A percentile compares a stretch with the other conserved stretches of the same genome.
These are phyloP conservation scores for Aspergillus sclerotialis DNA, from an alignment of 2,329 filamentous ascomycete genomes.

Conservation along the genomic window DNA sequence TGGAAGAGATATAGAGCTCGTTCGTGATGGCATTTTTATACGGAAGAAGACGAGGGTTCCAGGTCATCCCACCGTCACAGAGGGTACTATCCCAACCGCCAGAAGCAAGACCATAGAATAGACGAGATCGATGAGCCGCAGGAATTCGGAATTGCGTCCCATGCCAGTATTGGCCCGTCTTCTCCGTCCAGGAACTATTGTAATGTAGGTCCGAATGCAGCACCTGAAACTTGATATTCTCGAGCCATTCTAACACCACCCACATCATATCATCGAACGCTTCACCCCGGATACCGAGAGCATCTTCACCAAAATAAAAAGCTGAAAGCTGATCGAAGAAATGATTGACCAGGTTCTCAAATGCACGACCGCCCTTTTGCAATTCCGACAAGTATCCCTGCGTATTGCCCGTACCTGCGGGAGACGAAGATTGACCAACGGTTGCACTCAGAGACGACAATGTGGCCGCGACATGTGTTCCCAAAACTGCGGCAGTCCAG, in stretches of 20 bases:
- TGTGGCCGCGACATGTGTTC: slow-evolving; percentile 69
- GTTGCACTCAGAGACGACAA: slow-evolving; percentile 59
- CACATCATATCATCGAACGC: slow-evolving; percentile 94
- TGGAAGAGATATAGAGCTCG: slow-evolving; percentile 78
- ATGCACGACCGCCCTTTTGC: slow-evolving; percentile 35
- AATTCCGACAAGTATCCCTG: not conserved
- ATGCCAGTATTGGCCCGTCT: slow-evolving; percentile 53
- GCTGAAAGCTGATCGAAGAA: slow-evolving; percentile 71
- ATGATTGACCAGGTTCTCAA: slow-evolving; percentile 72
- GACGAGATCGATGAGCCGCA: slow-evolving; percentile 73
- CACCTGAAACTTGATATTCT: slow-evolving; percentile 68
- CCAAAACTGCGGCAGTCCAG: slow-evolving; percentile 84
- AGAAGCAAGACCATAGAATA: slow-evolving; percentile 78
- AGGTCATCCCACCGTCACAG: slow-evolving; percentile 83
- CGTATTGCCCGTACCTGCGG: not conserved
- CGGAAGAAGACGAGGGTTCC: slow-evolving; percentile 71
- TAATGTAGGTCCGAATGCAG: slow-evolving; percentile 62
- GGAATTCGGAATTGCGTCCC: slow-evolving; percentile 66
- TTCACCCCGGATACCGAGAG: slow-evolving; percentile 64
- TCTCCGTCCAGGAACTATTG: slow-evolving; percentile 14
- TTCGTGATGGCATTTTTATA: slow-evolving; percentile 99
- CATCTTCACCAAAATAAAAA: slow-evolving; percentile 84
- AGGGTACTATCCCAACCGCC: slow-evolving; percentile 74
- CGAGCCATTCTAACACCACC: slow-evolving; percentile 89
- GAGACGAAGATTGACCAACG: too few relatives aligned